Evolutionary conservation across 2,329 filamentous ascomycete species (phyloP).

Genomic region (Clonostachys sp.): DNA sequence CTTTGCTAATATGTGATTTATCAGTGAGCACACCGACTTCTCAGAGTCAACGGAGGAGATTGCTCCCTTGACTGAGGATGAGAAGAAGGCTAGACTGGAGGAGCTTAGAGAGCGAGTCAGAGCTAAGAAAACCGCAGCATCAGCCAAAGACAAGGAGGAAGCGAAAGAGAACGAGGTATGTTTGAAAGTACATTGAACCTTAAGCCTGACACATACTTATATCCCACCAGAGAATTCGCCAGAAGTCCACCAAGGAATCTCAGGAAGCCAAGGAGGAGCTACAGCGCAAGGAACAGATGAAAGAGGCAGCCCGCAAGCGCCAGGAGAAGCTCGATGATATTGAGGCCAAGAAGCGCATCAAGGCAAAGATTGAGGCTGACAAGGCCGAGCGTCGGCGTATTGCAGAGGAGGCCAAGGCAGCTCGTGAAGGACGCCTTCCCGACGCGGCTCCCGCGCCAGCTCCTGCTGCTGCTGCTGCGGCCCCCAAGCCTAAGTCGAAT

Average conservation of each 20-base stretch:
- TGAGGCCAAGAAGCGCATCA: constrained; percentile 82
- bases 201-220: too few relatives aligned
- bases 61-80: constrained; percentile 82
- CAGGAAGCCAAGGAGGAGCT: constrained; percentile 91
- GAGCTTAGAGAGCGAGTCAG: constrained; percentile 70
- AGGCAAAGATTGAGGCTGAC: constrained; percentile 91
- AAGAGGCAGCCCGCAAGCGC: constrained; percentile 81
- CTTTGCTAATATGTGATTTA: constrained; percentile 5
- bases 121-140: constrained; percentile 65
- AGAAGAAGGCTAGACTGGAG: constrained; percentile 76
- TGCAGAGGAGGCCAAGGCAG: constrained; percentile 79
- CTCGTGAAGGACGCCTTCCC: constrained; percentile 67
- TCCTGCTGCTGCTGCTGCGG: constrained; percentile 9
- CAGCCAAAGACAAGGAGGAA: constrained; percentile 72
- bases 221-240: constrained; percentile 56
- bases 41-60: constrained; percentile 91
- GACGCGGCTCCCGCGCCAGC: constrained; percentile 40
- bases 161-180: constrained; percentile 78
- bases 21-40: constrained; percentile 81
- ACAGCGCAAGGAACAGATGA: constrained; percentile 82
- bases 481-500: constrained; percentile 58
- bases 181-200: neutral
- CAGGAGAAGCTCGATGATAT: constrained; percentile 83
- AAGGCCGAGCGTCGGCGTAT: constrained; percentile 85
- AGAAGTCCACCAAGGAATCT: constrained; percentile 83